Percentiles rank a stretch among this genome's conserved stretches.
These are phyloP conservation scores for Angophora floribunda DNA, from an alignment of 345 rosid species.

Conservation along the genomic window DNA sequence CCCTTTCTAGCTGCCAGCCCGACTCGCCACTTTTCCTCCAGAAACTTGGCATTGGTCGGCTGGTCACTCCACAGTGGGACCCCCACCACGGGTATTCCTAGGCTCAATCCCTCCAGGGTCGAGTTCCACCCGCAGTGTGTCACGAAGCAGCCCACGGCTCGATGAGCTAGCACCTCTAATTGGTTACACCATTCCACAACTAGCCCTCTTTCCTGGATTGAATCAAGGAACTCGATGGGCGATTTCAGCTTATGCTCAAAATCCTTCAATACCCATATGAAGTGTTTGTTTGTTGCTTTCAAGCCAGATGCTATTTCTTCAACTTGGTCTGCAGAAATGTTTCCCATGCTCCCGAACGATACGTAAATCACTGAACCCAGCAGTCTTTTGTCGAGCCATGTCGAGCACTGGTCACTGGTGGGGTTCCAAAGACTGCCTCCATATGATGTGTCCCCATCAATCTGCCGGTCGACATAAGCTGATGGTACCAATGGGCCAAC, in stretches of 20 bases:
- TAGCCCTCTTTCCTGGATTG: constrained; percentile 13
- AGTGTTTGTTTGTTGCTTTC: constrained; percentile 21
- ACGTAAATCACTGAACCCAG: constrained; percentile 26
- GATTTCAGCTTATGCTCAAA: constrained; percentile 4
- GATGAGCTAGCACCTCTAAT: constrained; percentile 35
- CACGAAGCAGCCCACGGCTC: constrained; percentile 29
- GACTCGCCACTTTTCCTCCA: constrained; percentile 30
- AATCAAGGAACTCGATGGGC: constrained; percentile 2
- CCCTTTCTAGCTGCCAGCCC: constrained; percentile 22
- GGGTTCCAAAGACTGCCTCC: constrained; percentile 27
- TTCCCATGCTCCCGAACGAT: constrained; percentile 48
- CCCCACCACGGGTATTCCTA: constrained; percentile 33
- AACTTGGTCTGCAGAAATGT: constrained; percentile 11
- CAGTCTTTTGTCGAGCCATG: constrained; percentile 27
- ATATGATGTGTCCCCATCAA: constrained; percentile 25
- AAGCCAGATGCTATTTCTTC: constrained; percentile 35
- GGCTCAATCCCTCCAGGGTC: constrained; percentile 26
- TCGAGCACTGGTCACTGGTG: constrained; percentile 5
- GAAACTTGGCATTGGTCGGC: constrained; percentile 34
- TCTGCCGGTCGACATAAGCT: constrained; percentile 26
- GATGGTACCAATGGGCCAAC: constrained; percentile 43
- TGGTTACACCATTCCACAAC: constrained; percentile 39
- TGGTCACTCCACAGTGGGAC: constrained; percentile 33
- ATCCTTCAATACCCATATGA: constrained; percentile 27
- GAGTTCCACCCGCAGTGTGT: constrained; percentile 53